Conservation (phyloP, 768 basidiomycete genomes). For the Epithele typhae region DNA sequence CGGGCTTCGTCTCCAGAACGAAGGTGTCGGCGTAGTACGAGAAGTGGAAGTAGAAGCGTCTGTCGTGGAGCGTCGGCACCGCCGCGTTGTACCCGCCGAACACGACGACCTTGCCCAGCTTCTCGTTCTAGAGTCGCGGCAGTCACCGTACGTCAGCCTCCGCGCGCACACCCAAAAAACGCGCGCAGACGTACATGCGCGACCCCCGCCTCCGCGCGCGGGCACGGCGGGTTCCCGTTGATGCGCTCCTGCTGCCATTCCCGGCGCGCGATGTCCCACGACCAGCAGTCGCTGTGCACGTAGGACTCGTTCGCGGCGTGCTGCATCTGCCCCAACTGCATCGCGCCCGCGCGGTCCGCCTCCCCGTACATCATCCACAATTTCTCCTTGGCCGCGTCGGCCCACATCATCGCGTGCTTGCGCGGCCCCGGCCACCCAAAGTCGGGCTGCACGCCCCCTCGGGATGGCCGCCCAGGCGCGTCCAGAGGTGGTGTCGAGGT, state of each 20-base stretch:
- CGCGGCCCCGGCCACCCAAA: constrained; percentile 30
- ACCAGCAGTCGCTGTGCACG: constrained; percentile 34
- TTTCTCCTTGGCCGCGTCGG: constrained; percentile 22
- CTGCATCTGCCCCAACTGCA: constrained; percentile 23
- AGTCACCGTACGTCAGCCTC: background rate
- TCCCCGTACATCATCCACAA: constrained; percentile 34
- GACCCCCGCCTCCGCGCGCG: constrained; percentile 30
- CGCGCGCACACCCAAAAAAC: background rate
- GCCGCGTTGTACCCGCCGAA: constrained; percentile 38
- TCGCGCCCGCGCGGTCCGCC: constrained; percentile 30
- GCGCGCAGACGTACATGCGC: constrained; percentile 30
- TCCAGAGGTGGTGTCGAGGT: constrained; percentile 13
- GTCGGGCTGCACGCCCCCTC: too few relatives aligned
- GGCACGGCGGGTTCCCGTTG: constrained; percentile 30
- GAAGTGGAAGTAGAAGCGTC: constrained; percentile 15
- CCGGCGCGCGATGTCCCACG: constrained; percentile 27
- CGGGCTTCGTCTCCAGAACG: constrained; percentile 22
- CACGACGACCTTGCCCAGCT: constrained; percentile 17
- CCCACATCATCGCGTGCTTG: constrained; percentile 33
- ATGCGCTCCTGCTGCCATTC: constrained; percentile 31
- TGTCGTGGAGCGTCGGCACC: constrained; percentile 1
- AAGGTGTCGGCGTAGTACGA: constrained; percentile 41
- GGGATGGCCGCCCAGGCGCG: constrained; percentile 8
- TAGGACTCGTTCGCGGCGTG: constrained; percentile 13
- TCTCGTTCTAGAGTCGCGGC: background rate